Conservation (phyloP, 2,329 filamentous ascomycete species). For the Neofusicoccum parvum region DNA sequence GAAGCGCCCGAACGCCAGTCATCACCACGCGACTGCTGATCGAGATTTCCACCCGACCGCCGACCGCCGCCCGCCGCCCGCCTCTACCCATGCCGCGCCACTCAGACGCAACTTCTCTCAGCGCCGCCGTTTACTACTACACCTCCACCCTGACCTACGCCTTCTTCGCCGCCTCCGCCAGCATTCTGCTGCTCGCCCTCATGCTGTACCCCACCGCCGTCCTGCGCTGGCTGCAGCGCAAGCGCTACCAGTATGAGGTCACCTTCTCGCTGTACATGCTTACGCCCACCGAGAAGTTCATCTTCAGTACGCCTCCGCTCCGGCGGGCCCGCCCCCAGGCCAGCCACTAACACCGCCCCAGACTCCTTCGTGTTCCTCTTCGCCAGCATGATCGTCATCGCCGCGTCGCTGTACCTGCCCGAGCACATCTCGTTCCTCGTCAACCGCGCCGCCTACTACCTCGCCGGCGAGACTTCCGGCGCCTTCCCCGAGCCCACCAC, state of each 20-base stretch:
- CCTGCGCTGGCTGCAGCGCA: constrained; percentile 85
- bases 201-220: constrained; percentile 57
- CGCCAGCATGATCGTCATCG: constrained; percentile 81
- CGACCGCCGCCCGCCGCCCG: too few relatives aligned
- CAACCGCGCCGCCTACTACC: constrained; percentile 91
- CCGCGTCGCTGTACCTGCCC: constrained; percentile 87
- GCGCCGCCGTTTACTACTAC: constrained; percentile 23
- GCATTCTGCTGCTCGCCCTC: constrained; percentile 43
- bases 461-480: constrained; percentile 66
- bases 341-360: constrained; percentile 42
- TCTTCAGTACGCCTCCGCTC: constrained; percentile 73
- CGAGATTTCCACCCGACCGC: constrained; percentile 2
- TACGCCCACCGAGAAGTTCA: constrained; percentile 91
- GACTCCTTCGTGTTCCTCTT: constrained; percentile 92
- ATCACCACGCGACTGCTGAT: constrained; percentile 9
- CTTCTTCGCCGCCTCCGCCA: constrained; percentile 33
- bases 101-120: constrained; percentile 12
- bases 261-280: constrained; percentile 97
- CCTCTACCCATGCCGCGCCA: constrained; percentile 11
- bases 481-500: background rate
- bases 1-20: background rate
- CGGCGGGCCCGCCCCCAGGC: background rate
- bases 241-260: constrained; percentile 98
- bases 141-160: constrained; percentile 39
- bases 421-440: constrained; percentile 83